These are phyloP conservation scores for Aspergillus ustus DNA, from an alignment of 2,329 filamentous ascomycete species.

Conservation along the genomic window DNA sequence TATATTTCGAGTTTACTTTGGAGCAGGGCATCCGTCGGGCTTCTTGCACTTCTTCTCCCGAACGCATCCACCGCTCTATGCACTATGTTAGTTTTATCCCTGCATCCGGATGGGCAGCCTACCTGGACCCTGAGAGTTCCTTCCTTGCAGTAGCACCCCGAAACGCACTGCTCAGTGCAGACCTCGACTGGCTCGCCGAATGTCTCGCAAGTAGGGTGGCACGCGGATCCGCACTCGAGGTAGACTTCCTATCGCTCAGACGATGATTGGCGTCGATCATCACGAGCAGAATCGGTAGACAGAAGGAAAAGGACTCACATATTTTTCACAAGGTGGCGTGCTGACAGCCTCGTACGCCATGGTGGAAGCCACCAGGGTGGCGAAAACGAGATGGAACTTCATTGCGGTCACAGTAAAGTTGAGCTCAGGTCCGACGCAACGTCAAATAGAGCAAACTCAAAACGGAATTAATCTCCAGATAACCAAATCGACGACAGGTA, in stretches of 20 bases:
- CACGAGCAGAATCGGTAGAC: neutral
- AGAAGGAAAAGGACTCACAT: neutral
- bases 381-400: neutral
- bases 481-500: neutral
- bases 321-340: conserved; percentile 1
- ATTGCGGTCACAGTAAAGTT: neutral
- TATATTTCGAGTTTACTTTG: neutral
- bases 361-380: neutral
- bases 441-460: neutral
- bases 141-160: conserved; percentile 9
- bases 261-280: neutral
- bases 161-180: conserved; percentile 11
- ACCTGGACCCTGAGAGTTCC: conserved; percentile 6
- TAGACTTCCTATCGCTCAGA: neutral
- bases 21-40: neutral
- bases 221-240: conserved; percentile 9
- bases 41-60: conserved; percentile 1
- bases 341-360: conserved; percentile 9
- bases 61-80: conserved; percentile 1
- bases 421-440: neutral
- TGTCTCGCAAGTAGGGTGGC: conserved; percentile 15
- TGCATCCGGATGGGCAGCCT: neutral
- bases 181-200: neutral
- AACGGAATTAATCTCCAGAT: neutral
- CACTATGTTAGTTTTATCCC: neutral